Base-by-base conservation (phyloP, 495 filamentous ascomycete species). In the Bacidia gigantensis region DNA sequence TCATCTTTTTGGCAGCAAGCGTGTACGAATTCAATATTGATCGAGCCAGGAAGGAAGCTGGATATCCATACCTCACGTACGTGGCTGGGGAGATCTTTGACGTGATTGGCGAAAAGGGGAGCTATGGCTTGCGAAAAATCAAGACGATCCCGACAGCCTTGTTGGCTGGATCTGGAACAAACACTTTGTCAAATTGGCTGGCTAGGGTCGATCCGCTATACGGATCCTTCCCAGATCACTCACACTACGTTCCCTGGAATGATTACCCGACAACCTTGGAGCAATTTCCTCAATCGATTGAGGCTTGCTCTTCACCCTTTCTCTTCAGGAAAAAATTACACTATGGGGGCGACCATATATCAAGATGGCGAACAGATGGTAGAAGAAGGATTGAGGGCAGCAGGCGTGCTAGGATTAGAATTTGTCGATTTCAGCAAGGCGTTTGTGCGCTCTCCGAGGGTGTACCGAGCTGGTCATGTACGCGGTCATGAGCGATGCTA, bases 111-210 rank as follows among this genome's bases (percentile, higher is more conserved):
- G 86, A 94, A 62, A 97, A 64, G 92, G 92, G 48, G 92, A 97
- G 69, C 81, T 97, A 14, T 98, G 92, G 93, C 81, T 98, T 26
- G 92, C 92, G 5, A 86, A 83, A 62, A 98, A 98, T 62, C 92
- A 98, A 66, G 92, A 98, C 63, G 93, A 98, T 65, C 69, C 76
- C 2, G 70, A 68, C 17, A 73, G 78, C 21, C 72, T 79, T 55
- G 78, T 96, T n/a, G 92, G 92, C 40, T 98, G 92, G 92, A 94
- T 98, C 56, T 98, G 92, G 92, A 92, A 85, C 60, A 93, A 95
- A 63, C 92, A 98, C 68, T 97, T 98, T 69, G 86, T 84, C 46
- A 86, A 85, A 52, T 62, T 88, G 55, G 81, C 81, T 12, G 54
- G 53, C 7, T 59, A 39, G 47, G 18, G 0, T n/a, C n/a, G n/a